Percentiles rank a stretch among this genome's conserved stretches.
Evolutionary conservation across 23 red algal species (phyloP).

Genomic region (Cyanidium caldarium): DNA sequence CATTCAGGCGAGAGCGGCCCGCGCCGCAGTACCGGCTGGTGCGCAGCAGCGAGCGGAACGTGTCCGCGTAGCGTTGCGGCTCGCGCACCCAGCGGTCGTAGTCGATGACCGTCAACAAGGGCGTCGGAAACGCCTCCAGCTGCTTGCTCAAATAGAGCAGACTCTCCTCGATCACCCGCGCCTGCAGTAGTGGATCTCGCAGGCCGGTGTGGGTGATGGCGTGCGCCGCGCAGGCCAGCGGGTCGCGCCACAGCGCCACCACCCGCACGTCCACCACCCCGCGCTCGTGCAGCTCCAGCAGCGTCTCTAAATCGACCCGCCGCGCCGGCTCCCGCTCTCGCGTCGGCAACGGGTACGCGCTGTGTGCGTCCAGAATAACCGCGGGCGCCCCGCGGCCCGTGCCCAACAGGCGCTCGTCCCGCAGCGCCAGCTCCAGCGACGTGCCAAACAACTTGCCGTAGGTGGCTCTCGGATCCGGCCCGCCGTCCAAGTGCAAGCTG

Average conservation of each 20-base stretch:
- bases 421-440: constrained; percentile 3
- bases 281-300: not conserved
- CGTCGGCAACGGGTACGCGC: not conserved
- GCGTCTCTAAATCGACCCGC: not conserved
- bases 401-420: not conserved
- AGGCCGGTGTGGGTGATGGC: not conserved
- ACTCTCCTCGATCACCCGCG: not conserved
- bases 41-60: not conserved
- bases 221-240: not conserved
- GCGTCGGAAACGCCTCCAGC: not conserved
- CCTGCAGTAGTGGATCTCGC: not conserved
- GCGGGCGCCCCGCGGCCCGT: not conserved
- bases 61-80: not conserved
- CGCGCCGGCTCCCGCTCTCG: not conserved
- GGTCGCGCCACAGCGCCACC: not conserved
- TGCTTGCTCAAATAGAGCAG: constrained; percentile 8
- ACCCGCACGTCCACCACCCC: not conserved
- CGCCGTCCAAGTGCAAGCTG: not conserved
- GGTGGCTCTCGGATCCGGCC: not conserved
- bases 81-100: not conserved
- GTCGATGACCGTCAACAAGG: not conserved
- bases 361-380: not conserved
- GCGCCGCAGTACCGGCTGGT: not conserved
- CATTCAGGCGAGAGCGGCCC: too few relatives aligned
- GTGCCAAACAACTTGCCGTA: not conserved